Percentiles rank a stretch among this genome's conserved stretches.
Evolutionary conservation across 208 protist genomes (phyloP).

Genomic region (Wallacemonas sp.): DNA sequence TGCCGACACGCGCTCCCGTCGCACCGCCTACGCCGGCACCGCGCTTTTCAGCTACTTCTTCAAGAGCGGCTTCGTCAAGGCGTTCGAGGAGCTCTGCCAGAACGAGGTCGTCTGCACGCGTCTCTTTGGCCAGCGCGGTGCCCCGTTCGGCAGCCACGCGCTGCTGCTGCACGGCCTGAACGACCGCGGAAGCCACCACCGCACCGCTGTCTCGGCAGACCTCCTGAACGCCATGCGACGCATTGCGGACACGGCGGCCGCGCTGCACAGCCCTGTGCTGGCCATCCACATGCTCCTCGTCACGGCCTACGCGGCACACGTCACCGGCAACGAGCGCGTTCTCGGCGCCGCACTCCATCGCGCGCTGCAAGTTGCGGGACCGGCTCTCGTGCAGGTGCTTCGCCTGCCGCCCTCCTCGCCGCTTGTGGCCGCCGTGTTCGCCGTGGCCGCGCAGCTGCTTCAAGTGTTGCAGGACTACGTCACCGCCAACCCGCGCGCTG

Average conservation of each 20-base stretch:
- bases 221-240: constrained; percentile 57
- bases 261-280: constrained; percentile 42
- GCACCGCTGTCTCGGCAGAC: constrained; percentile 31
- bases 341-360: constrained; percentile 38
- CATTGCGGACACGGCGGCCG: constrained; percentile 56
- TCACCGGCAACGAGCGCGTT: neutral
- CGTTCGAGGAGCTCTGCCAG: constrained; percentile 70
- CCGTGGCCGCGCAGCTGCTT: constrained; percentile 40
- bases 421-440: constrained; percentile 41
- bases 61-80: constrained; percentile 50
- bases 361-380: constrained; percentile 59
- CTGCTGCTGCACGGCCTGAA: constrained; percentile 29
- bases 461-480: constrained; percentile 23
- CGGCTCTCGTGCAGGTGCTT: constrained; percentile 63
- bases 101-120: constrained; percentile 57
- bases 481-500: constrained; percentile 16
- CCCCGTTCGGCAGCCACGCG: constrained; percentile 20
- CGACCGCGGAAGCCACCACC: constrained; percentile 7
- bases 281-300: constrained; percentile 62
- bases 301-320: constrained; percentile 26
- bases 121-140: constrained; percentile 61
- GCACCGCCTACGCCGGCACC: constrained; percentile 39
- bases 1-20: constrained; percentile 29
- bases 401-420: constrained; percentile 44
- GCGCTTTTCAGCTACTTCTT: constrained; percentile 76